These are phyloP conservation scores for Yarrowia keelungensis DNA, from an alignment of 805 yeast genomes.

Conservation along the genomic window DNA sequence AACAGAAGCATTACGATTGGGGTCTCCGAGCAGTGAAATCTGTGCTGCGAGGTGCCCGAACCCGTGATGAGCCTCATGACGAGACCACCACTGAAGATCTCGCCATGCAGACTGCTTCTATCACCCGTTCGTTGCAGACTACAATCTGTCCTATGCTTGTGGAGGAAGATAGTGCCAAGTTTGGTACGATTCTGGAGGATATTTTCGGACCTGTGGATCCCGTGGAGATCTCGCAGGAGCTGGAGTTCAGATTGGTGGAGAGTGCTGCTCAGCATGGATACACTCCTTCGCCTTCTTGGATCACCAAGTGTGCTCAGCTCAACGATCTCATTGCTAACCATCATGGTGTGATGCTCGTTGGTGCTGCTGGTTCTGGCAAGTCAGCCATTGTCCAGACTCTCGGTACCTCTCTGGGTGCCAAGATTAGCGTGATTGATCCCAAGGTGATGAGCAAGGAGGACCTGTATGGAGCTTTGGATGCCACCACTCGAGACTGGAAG, in stretches of 20 bases:
- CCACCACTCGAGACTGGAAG: slow-evolving; percentile 85
- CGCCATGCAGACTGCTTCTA: slow-evolving; percentile 44
- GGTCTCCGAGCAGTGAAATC: slow-evolving; percentile 83
- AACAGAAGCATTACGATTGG: slow-evolving; percentile 85
- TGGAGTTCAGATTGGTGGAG: slow-evolving; percentile 47
- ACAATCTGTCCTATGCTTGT: slow-evolving; percentile 73
- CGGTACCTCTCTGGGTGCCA: not conserved
- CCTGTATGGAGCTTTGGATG: slow-evolving; percentile 74
- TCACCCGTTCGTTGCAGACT: slow-evolving; percentile 63
- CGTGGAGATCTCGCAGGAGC: slow-evolving; percentile 45
- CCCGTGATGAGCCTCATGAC: not conserved
- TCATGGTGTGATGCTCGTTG: slow-evolving; percentile 84
- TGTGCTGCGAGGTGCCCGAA: slow-evolving; percentile 60
- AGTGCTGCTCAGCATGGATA: slow-evolving; percentile 50
- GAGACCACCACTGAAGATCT: slow-evolving; percentile 1
- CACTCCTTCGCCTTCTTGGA: slow-evolving; percentile 54
- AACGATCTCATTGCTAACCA: slow-evolving; percentile 65
- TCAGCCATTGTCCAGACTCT: slow-evolving; percentile 58
- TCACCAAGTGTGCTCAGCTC: slow-evolving; percentile 65
- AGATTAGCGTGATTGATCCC: slow-evolving; percentile 66
- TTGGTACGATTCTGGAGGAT: not conserved
- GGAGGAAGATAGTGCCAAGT: slow-evolving; percentile 55
- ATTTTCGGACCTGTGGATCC: slow-evolving; percentile 42
- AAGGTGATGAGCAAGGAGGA: slow-evolving; percentile 72
- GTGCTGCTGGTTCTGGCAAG: slow-evolving; percentile 79